Base-by-base conservation (phyloP, 225 moss, liverwort and hornwort species). In the Ulota crispa region DNA sequence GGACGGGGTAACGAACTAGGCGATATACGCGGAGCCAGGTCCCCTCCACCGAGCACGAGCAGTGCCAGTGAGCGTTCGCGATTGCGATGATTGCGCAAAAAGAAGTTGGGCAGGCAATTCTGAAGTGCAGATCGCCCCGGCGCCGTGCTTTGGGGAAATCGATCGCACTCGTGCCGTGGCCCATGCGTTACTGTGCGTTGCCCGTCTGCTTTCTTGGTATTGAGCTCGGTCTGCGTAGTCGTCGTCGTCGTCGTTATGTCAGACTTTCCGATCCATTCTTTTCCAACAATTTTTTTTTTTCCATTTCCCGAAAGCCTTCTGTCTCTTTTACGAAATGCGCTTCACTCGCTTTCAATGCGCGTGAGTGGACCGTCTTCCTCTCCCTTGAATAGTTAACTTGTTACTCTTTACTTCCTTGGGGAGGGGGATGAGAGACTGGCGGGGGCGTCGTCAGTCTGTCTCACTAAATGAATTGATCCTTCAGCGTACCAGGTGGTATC, bases 311-410 rank as follows among this genome's bases (percentile, higher is more conserved):
- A 28, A 63, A 32, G 19, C 11, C 9, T 57, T 6, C 36, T 4
- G 20, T 56, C 10, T 28, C 60, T 79, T 76, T 57, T 64, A 65
- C 71, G 56, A 68, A 45, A 50, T 47, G 27, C 20, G 23, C 8
- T 52, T 53, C 4, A 73, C 68, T 85, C 82, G 78, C 68, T 82
- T 83, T 79, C 53, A 26, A 26, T 66, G 50, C 71, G 83, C 76
- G 80, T 80, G 15, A 15, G 67, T 62, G 54, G 72, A 83, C 83
- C 52, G 36, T 2, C 15, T 24, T 6, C 5, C 6, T 16, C 39
- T 39, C 36, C 1, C 73, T 26, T 74, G 37, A 12, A 20, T n/a
- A 7, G 23, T 47, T 24, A 61, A 24, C 10, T 14, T 47, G 10
- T 23, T 19, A 18, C 32, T 7, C 32, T 14, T n/a, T 2, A 11